A percentile compares a stretch with the other conserved stretches of the same genome.
These are phyloP conservation scores for Filosporella fistucella DNA, from an alignment of 495 filamentous ascomycete genomes.

Conservation along the genomic window DNA sequence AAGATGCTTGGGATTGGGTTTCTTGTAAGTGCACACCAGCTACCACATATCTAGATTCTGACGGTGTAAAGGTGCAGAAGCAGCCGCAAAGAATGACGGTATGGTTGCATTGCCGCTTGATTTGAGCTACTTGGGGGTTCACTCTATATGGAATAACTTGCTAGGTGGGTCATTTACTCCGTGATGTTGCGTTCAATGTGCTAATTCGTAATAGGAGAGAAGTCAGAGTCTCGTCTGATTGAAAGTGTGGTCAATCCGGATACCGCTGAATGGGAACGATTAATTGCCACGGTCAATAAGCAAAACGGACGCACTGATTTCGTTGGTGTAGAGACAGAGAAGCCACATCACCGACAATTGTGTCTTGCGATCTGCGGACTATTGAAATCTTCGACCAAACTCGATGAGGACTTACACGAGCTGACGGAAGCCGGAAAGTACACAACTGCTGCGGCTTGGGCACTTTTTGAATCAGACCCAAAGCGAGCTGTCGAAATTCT, in stretches of 20 bases:
- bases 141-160: conserved; percentile 73
- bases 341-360: conserved; percentile 69
- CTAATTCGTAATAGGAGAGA: conserved; percentile 28
- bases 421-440: conserved; percentile 58
- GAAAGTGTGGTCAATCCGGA: conserved; percentile 37
- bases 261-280: conserved; percentile 41
- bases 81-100: conserved; percentile 56
- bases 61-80: conserved; percentile 51
- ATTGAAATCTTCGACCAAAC: conserved; percentile 49
- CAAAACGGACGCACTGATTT: conserved; percentile 35
- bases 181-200: neutral
- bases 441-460: conserved; percentile 77
- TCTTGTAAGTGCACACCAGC: conserved; percentile 44
- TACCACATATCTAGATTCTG: neutral
- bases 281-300: conserved; percentile 40
- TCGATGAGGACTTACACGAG: conserved; percentile 48
- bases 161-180: conserved; percentile 43
- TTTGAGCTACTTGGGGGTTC: conserved; percentile 80
- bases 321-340: conserved; percentile 51
- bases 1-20: conserved; percentile 75
- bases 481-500: conserved; percentile 50
- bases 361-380: conserved; percentile 78
- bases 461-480: conserved; percentile 67
- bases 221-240: conserved; percentile 34
- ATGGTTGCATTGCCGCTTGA: conserved; percentile 77